Evolutionary conservation across 148 eudicot genomes (phyloP).

Genomic region (Vaccinium darrowii): DNA sequence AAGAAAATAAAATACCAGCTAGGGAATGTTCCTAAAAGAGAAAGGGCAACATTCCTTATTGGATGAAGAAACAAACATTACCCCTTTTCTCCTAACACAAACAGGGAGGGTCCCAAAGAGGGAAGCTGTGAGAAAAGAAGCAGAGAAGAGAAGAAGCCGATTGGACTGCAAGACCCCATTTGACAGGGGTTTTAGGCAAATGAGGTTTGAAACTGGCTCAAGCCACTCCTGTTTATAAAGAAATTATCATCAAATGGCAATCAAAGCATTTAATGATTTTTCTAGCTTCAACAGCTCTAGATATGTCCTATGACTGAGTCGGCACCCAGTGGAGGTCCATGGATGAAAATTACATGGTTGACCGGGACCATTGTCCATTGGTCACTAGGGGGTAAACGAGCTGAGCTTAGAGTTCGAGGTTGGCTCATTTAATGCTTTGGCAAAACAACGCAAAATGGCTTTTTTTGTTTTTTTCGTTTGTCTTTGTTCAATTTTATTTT

Average conservation of each 20-base stretch:
- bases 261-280: not conserved
- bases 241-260: conserved; percentile 5
- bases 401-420: no score
- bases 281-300: not conserved
- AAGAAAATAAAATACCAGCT: not conserved
- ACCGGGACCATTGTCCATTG: not conserved
- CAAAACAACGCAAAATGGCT: no score
- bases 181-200: conserved; percentile 18
- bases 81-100: not conserved
- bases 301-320: not conserved
- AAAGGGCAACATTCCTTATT: conserved; percentile 17
- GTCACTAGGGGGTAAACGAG: no score
- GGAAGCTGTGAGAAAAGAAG: conserved; percentile 8
- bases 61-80: conserved; percentile 4
- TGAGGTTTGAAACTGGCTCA: not conserved
- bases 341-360: not conserved
- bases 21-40: conserved; percentile 1
- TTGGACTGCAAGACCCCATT: conserved; percentile 15
- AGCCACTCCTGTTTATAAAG: conserved; percentile 4
- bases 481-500: no score
- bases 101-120: conserved; percentile 7
- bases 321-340: not conserved
- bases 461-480: no score
- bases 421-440: no score
- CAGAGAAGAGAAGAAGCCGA: conserved; percentile 16